Percentiles rank a stretch among this genome's conserved stretches.
Conservation (phyloP, 1,284 basidiomycete species). For the Pseudozyma hubeiensis region DNA sequence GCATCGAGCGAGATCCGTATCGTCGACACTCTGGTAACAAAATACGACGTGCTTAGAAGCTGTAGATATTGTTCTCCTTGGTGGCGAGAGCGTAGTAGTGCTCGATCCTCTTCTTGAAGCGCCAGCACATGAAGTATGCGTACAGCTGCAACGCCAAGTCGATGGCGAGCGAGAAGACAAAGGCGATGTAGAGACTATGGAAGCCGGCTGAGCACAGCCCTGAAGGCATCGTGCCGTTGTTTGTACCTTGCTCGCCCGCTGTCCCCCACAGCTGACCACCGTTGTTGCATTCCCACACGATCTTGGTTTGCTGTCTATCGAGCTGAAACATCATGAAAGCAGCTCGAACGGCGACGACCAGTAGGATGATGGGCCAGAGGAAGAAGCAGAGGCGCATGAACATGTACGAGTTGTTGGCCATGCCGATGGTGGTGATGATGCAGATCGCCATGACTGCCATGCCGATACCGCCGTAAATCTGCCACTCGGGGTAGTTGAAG, state of each 20-base stretch:
- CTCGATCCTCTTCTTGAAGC: slow-evolving; percentile 65
- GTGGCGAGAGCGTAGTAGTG: slow-evolving; percentile 58
- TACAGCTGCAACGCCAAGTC: slow-evolving; percentile 79
- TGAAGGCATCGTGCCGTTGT: slow-evolving; percentile 72
- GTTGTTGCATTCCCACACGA: slow-evolving; percentile 79
- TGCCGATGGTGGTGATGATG: slow-evolving; percentile 75
- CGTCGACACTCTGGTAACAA: background rate
- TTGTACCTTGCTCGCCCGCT: slow-evolving; percentile 71
- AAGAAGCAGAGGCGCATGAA: slow-evolving; percentile 78
- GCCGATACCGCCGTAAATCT: slow-evolving; percentile 80
- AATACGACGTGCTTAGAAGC: slow-evolving; percentile 16
- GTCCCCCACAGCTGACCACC: slow-evolving; percentile 78
- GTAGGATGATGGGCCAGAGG: slow-evolving; percentile 79
- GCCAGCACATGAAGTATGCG: slow-evolving; percentile 64
- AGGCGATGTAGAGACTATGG: slow-evolving; percentile 76
- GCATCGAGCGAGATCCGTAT: background rate
- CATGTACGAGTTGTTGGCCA: slow-evolving; percentile 79
- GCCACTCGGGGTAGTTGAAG: slow-evolving; percentile 76
- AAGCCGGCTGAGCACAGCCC: slow-evolving; percentile 77
- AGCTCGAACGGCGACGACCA: slow-evolving; percentile 77
- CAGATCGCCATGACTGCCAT: slow-evolving; percentile 75
- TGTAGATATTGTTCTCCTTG: slow-evolving; percentile 50
- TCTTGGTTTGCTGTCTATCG: slow-evolving; percentile 71
- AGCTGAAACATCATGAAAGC: slow-evolving; percentile 75
- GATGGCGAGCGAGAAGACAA: slow-evolving; percentile 76